Evolutionary conservation across 495 filamentous ascomycete genomes (phyloP), one percentile per base, ranked within the genome.

Genomic region (Neurospora sp.): DNA sequence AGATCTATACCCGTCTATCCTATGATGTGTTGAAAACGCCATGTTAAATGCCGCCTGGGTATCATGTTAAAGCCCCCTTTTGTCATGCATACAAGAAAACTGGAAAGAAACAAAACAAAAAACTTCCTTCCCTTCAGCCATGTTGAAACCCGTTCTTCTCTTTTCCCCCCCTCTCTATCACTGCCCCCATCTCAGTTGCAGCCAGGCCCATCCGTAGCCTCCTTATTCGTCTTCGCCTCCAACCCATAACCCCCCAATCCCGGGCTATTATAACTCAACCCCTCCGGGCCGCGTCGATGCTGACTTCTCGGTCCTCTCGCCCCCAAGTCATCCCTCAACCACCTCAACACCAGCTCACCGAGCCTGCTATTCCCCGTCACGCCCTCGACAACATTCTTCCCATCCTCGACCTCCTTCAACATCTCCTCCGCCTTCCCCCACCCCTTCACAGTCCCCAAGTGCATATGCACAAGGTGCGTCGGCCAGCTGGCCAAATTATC

Each of bases 401-500:
- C 72, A 68, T 78, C 73, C 3, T 76, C 77, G 9, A 75, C 69
- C 71, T 74, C 69, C 39, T 44, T 71, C 31, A 86, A 72, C 78
- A 86, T 84, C 69, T 81, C 72, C 72, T 91, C 89, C 39, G 93
- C 87, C 35, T 82, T 81, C 0, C 96, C 96, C 90, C 90, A 94
- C 77, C 92, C 91, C 84, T 92, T 94, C 48, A 98, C 92, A 70
- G 83, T 88, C 4, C 96, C 96, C 45, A 95, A 78, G 78, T 92
- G 89, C 94, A 98, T 97, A 76, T 98, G 94, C 69, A 97, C 94
- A 69, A 99, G 81, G 83, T 99, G 94, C 0, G 91, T 97, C 69
- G 96, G 96, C 96, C 96, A 99, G 41, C 88, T 88, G 1, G 92
- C 93, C 37, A 98, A 80, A 75, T 97, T 96, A 79, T 99, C 96